phyloP scores from a whole-genome alignment of 2,329 filamentous ascomycete species.

The Mycosphaerella arachidis region DNA sequence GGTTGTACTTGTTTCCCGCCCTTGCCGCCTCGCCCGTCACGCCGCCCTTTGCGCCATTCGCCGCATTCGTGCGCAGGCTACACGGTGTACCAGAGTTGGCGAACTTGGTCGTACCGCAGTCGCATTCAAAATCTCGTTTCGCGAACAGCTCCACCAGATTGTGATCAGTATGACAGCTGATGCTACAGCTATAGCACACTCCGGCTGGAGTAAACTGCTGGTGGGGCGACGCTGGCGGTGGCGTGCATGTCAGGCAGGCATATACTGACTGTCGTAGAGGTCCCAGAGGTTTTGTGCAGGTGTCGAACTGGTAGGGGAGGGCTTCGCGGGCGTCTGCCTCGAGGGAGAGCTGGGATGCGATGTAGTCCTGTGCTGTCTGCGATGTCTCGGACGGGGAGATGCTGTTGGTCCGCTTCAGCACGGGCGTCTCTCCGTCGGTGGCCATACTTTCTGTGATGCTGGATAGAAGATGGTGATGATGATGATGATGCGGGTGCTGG shows the following conservation, averaged over 20 bases:
- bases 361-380: conserved; percentile 62
- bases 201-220: conserved; percentile 70
- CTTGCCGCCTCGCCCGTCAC: conserved; percentile 72
- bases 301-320: conserved; percentile 91
- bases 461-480: not conserved
- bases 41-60: conserved; percentile 69
- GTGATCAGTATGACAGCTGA: conserved; percentile 94
- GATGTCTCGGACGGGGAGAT: conserved; percentile 39
- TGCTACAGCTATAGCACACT: conserved; percentile 93
- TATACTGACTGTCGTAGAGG: conserved; percentile 84
- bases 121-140: conserved; percentile 93
- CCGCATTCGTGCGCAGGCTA: conserved; percentile 65
- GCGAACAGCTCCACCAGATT: conserved; percentile 91
- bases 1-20: conserved; percentile 80
- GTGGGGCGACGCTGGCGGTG: conserved; percentile 60
- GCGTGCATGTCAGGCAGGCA: conserved; percentile 90
- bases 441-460: conserved; percentile 4
- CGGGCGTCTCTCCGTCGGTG: not conserved
- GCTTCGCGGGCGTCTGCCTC: conserved; percentile 94
- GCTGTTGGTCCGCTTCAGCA: conserved; percentile 13
- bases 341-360: conserved; percentile 80
- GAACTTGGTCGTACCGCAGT: conserved; percentile 85
- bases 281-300: conserved; percentile 86
- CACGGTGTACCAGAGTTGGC: conserved; percentile 64
- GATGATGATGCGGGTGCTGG: not conserved